Conservation (phyloP, 139 green algal genomes). For the Astrephomene gubernaculifera region DNA sequence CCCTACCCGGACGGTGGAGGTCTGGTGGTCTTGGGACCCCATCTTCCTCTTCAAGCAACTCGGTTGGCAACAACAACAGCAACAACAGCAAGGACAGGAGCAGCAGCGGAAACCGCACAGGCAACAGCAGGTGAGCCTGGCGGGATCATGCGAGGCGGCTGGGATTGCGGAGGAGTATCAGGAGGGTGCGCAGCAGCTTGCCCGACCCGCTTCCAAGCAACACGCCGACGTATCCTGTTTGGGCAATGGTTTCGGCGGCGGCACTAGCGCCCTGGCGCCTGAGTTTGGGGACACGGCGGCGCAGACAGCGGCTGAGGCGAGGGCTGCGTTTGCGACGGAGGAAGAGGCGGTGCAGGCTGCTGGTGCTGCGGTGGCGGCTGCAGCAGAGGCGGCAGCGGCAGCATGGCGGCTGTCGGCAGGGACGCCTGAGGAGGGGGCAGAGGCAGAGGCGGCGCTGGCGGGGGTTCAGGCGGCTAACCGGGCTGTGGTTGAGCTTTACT, state of each 20-base stretch:
- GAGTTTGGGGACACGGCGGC: neutral
- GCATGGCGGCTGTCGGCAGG: neutral
- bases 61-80: slow-evolving; percentile 1
- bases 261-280: neutral
- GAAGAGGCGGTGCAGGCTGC: neutral
- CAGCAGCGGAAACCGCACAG: neutral
- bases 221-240: neutral
- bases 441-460: neutral
- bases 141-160: too few species aligned
- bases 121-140: neutral
- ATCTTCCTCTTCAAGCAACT: slow-evolving; percentile 30
- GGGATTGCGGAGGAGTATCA: neutral
- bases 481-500: slow-evolving; percentile 34
- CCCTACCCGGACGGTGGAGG: neutral
- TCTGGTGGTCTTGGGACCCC: slow-evolving; percentile 41
- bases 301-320: slow-evolving; percentile 1
- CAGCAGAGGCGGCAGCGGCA: neutral
- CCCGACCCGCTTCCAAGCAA: neutral
- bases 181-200: too few species aligned
- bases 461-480: slow-evolving; percentile 28
- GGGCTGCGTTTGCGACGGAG: slow-evolving; percentile 1
- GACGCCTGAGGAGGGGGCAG: neutral
- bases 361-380: neutral
- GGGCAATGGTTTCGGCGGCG: too few species aligned
- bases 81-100: too few species aligned